Evolutionary conservation across 371 early-diverging fungal species (phyloP), one percentile per base, ranked within the genome.

Genomic region (Mucor mucedo): DNA sequence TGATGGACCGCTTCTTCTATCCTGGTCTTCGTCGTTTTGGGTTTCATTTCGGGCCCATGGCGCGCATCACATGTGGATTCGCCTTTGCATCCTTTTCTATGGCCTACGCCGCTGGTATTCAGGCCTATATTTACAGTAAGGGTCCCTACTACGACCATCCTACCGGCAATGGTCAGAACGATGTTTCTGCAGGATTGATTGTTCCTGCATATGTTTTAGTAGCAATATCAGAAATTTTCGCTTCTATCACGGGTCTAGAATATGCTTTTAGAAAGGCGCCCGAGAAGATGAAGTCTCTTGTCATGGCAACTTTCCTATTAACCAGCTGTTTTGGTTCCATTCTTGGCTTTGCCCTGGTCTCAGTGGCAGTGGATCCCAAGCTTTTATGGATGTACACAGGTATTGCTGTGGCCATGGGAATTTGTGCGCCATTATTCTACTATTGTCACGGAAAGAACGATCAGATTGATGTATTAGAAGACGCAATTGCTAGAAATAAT

Each of bases 171-270:
- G 63, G 84, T 35, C 79, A 91, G 11, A 62, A 62, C 13, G 41
- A 81, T 44, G 78, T 93, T 11, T 77, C 80, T 54, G 85, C 88
- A 56, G 91, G 84, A 75, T 77, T 75, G 44, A 90, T 90, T 63
- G 69, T 90, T 33, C 90, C 90, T 16, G 83, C 89, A 8, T 92
- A 89, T 59, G 71, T 87, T 45, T 67, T 87, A n/a, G 77, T 90
- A 39, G 91, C 84, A 45, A 77, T 88, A 49, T 87, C 89, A n/a
- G 90, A 89, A 80, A 87, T 90, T 40, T 90, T 92, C 64, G 82
- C 90, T 1, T 89, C 89, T n/a, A 85, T 88, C 48, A 93, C 91
- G 8, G 93, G 91, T 61, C 81, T 91, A 30, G 93, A 93, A 76
- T 91, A 85, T 65, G 93, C 93, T 6, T 93, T 84, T 83, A 87